Evolutionary conservation across 2,329 filamentous ascomycete species (phyloP), one percentile per base, ranked within the genome.

Genomic region (Ophiostoma himal-ulmi): DNA sequence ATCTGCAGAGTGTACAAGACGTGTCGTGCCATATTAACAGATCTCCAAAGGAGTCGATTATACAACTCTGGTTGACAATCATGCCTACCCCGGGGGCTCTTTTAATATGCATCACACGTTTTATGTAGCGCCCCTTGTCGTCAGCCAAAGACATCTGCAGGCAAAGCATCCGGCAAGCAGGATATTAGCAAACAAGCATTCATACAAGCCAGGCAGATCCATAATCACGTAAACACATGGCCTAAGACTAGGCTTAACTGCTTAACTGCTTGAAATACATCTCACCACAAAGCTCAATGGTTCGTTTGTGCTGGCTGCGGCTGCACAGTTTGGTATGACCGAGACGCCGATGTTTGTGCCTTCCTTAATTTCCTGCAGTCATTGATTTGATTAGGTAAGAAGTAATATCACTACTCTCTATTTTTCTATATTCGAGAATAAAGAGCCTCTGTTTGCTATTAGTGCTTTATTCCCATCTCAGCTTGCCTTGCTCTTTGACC

Each of bases 91-190:
- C 26, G n/a, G n/a, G 8, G 3, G 11, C n/a, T 22, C n/a, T 5
- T 57, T 17, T 5, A 8, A 22, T 57, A 57, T 57, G 52, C 52
- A 54, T 8, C 11, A 6, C 8, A 57, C n/a, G 52, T 57, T 57
- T 57, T 57, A 57, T 57, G 52, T 57, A 57, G 52, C n/a, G 52
- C 20, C 52, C 52, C 52, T 22, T 57, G 52, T 26, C 52, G 52
- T 17, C 52, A 57, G n/a, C 13, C n/a, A 30, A n/a, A 57, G 52
- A 57, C 44, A 20, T 48, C 44, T 48, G 44, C 44, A 48, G 44
- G n/a, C 44, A 48, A 48, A 48, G 44, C 5, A 48, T 20, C 37
- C 37, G 3, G 14, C 44, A 48, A n/a, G 44, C 44, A 48, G 44
- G 44, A 48, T n/a, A 30, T 17, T 17, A 48, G 44, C 44, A 48